Conservation (phyloP, 2,329 filamentous ascomycete genomes). For the Penicillium sp. region DNA sequence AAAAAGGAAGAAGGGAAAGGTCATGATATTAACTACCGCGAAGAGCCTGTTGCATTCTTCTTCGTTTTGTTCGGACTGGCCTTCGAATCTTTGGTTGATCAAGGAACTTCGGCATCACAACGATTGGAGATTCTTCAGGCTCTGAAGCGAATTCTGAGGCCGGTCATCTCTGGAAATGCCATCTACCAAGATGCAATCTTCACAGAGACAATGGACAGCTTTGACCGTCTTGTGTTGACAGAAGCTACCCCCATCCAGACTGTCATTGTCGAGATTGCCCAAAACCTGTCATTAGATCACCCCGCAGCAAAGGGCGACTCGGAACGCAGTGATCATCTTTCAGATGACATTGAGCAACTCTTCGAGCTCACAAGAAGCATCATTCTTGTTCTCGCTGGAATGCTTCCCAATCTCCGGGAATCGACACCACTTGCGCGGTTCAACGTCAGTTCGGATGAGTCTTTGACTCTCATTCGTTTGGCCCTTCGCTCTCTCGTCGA, state of each 20-base stretch:
- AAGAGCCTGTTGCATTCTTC: slow-evolving; percentile 97
- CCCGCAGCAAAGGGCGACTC: slow-evolving; percentile 75
- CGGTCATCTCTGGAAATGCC: slow-evolving; percentile 90
- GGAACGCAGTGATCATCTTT: slow-evolving; percentile 70
- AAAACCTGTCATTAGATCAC: slow-evolving; percentile 85
- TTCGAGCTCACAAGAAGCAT: slow-evolving; percentile 97
- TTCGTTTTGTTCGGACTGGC: slow-evolving; percentile 96
- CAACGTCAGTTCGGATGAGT: slow-evolving; percentile 77
- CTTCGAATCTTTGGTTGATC: slow-evolving; percentile 89
- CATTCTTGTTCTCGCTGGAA: slow-evolving; percentile 81
- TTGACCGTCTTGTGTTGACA: slow-evolving; percentile 88
- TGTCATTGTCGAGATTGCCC: slow-evolving; percentile 90
- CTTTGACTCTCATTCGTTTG: slow-evolving; percentile 72
- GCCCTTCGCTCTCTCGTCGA: slow-evolving; percentile 87
- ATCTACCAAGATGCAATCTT: slow-evolving; percentile 97
- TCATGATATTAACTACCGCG: slow-evolving; percentile 91
- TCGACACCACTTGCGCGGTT: slow-evolving; percentile 63
- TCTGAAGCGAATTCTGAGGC: slow-evolving; percentile 90
- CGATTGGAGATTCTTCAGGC: slow-evolving; percentile 85
- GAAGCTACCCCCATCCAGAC: slow-evolving; percentile 84
- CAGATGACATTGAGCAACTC: slow-evolving; percentile 95
- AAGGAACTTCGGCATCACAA: slow-evolving; percentile 70
- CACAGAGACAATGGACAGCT: slow-evolving; percentile 91
- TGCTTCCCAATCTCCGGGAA: slow-evolving; percentile 68
- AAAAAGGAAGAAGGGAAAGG: slow-evolving; percentile 51